Conservation (phyloP, 2,329 filamentous ascomycete species). For the Diaporthe velutina region DNA sequence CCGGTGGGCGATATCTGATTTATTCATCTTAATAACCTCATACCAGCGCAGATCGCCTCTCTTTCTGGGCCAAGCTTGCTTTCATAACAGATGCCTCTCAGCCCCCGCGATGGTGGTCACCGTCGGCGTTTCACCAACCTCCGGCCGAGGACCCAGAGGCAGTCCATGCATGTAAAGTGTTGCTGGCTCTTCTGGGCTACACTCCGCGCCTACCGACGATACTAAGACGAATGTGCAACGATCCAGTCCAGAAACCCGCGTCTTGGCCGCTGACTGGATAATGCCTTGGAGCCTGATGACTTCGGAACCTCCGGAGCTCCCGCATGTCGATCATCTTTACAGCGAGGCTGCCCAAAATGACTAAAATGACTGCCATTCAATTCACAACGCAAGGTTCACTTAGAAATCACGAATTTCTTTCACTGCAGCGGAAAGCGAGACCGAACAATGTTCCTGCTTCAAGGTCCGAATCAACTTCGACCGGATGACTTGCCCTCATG, state of each 20-base stretch:
- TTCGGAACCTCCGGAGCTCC: not conserved
- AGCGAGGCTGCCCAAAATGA: not conserved
- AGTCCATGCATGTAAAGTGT: not conserved
- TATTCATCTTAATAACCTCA: conserved; percentile 23
- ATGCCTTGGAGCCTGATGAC: not conserved
- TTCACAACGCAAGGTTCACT: too few relatives aligned
- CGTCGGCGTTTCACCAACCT: not conserved
- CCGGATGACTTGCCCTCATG: not conserved
- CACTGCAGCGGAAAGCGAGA: not conserved
- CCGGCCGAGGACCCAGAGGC: not conserved
- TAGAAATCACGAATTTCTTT: not conserved
- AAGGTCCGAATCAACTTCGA: not conserved
- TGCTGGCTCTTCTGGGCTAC: not conserved
- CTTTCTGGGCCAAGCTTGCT: not conserved
- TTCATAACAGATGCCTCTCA: conserved; percentile 1
- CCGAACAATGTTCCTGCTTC: not conserved
- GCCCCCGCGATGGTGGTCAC: not conserved
- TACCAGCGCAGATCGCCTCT: not conserved
- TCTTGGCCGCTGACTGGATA: not conserved
- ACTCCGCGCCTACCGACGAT: not conserved
- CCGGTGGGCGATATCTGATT: conserved; percentile 4
- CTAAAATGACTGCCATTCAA: not conserved
- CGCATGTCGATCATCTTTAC: not conserved
- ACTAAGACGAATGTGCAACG: not conserved
- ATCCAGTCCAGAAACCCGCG: not conserved